Percentiles rank a stretch among this genome's conserved stretches.
Evolutionary conservation across 2,329 filamentous ascomycete genomes (phyloP).

Genomic region (Epichloe aotearoae): DNA sequence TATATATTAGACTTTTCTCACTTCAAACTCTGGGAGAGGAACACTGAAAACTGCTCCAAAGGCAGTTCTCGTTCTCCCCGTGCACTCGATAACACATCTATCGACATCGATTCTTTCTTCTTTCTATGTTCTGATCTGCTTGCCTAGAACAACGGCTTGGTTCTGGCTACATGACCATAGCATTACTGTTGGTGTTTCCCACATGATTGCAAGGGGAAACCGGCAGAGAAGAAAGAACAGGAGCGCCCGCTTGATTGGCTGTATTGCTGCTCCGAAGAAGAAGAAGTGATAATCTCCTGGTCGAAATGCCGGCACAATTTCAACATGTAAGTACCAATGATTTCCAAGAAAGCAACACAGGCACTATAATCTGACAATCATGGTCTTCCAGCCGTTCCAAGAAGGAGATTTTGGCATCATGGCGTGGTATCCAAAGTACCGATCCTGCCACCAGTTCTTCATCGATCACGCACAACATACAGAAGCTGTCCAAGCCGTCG

Average conservation of each 20-base stretch:
- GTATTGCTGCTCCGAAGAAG: background rate
- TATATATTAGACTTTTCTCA: too few relatives aligned
- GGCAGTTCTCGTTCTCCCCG: background rate
- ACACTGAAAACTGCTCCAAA: background rate
- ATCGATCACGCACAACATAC: conserved; percentile 82
- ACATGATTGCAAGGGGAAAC: background rate
- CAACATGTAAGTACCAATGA: conserved; percentile 9
- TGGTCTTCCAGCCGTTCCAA: conserved; percentile 24
- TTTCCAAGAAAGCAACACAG: background rate
- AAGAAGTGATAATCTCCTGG: background rate
- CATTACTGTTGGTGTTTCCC: background rate
- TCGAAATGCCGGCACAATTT: conserved; percentile 9
- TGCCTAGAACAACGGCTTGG: background rate
- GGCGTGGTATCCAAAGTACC: conserved; percentile 84
- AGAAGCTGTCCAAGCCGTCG: conserved; percentile 70
- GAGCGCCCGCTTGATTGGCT: background rate
- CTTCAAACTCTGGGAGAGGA: background rate
- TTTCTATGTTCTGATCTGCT: background rate
- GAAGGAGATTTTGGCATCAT: conserved; percentile 61
- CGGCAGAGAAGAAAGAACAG: background rate
- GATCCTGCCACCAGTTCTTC: conserved; percentile 84
- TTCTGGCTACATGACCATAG: background rate
- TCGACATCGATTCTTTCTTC: background rate
- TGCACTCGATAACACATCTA: background rate
- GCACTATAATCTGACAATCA: background rate